Evolutionary conservation across 2,329 filamentous ascomycete species (phyloP), one percentile per base, ranked within the genome.

Genomic region (Sporothrix pallida): DNA sequence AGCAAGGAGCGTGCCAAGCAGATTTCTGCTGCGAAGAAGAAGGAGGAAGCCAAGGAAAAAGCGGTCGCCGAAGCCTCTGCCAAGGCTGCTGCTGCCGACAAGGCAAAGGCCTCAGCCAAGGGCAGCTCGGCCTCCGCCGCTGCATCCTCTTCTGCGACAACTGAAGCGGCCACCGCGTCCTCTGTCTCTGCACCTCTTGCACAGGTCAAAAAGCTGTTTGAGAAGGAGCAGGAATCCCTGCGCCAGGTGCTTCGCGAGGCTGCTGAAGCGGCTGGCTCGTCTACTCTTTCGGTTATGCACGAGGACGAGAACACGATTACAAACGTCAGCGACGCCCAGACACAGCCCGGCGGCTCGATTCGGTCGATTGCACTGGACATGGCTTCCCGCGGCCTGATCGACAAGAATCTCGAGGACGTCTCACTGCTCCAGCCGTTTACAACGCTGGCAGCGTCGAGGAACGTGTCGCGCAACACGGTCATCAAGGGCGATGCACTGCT

Each of bases 321-420:
- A 0, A 54, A 42, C 12, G 42, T 20, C 48, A 54, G 23, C 20
- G 62, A 58, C 13, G 23, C 37, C n/a, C 13, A 56, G 17, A 44
- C n/a, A 13, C 42, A 17, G 26, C 52, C 60, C 13, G 71, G 73
- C 23, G 60, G 60, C 62, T 48, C 74, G 37, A 44, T 75, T 1
- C 63, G 69, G 50, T 73, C 67, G 71, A 77, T 70, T 77, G 79
- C 76, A n/a, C 71, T 74, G 42, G 77, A 76, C 20, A 73, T 79
- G 54, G 69, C 75, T 4, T 26, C 52, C 0, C 69, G 71, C 2
- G 75, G 76, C 1, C 20, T 76, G 31, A 67, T 79, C 3, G 44
- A 70, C 37, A 58, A 12, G 9, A 37, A 70, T 23, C 65, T 65
- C 37, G 44, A 67, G 23, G 63, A 62, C 31, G 48, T 74, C 7